A percentile compares a stretch with the other conserved stretches of the same genome.
Evolutionary conservation across 164 flowering plant genomes (phyloP).

Genomic region (Saururus chinensis): DNA sequence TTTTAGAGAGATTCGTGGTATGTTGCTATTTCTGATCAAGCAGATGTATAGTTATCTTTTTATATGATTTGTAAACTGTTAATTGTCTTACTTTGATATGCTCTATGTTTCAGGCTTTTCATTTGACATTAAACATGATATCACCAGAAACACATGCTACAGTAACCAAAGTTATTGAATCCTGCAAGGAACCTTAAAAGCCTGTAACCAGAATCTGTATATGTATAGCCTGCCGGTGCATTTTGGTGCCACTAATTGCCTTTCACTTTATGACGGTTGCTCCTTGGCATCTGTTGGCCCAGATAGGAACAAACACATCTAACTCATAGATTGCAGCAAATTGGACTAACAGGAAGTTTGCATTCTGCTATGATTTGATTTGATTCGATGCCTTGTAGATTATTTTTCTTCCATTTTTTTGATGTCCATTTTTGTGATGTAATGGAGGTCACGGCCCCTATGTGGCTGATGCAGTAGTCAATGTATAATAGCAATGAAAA

Average conservation of each 20-base stretch:
- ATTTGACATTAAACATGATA: slow-evolving; percentile 79
- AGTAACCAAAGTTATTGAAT: slow-evolving; percentile 88
- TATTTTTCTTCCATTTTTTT: too few species aligned
- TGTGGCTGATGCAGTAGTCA: neutral
- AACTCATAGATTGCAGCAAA: neutral
- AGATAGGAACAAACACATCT: neutral
- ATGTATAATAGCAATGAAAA: neutral
- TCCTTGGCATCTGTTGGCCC: neutral
- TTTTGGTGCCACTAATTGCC: neutral
- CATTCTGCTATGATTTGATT: neutral
- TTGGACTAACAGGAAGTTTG: neutral
- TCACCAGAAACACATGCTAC: slow-evolving; percentile 75
- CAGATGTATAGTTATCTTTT: neutral
- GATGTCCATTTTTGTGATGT: neutral
- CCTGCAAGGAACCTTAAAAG: slow-evolving; percentile 41
- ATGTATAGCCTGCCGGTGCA: neutral
- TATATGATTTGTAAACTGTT: neutral
- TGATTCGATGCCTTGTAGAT: neutral
- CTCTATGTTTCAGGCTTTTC: slow-evolving; percentile 60
- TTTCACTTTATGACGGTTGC: neutral
- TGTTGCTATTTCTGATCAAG: slow-evolving; percentile 4
- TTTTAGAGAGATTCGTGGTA: slow-evolving; percentile 96
- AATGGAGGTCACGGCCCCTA: neutral
- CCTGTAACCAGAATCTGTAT: neutral
- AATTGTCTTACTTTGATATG: neutral